phyloP scores from a whole-genome alignment of 805 yeast species.

The Scheffersomyces lignosus region DNA sequence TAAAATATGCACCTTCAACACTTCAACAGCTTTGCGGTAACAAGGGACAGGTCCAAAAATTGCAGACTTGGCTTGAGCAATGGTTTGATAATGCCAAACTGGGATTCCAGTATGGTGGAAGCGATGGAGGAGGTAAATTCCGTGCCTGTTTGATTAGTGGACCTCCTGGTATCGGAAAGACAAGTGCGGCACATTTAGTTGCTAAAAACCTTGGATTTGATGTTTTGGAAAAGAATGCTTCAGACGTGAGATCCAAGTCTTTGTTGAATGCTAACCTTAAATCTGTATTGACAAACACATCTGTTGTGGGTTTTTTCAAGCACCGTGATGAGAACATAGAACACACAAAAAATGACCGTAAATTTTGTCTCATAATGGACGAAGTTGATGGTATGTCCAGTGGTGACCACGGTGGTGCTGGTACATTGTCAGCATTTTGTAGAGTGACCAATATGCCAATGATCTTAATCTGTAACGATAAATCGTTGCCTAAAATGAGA shows the following conservation, averaged over 20 bases:
- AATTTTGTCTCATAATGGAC: constrained; percentile 89
- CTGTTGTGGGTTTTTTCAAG: constrained; percentile 75
- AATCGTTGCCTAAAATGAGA: constrained; percentile 90
- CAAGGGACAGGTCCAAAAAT: constrained; percentile 66
- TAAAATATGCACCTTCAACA: constrained; percentile 82
- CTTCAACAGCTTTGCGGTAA: constrained; percentile 87
- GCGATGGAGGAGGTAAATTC: constrained; percentile 65
- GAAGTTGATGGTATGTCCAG: constrained; percentile 99
- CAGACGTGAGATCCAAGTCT: constrained; percentile 87
- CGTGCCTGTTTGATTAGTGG: constrained; percentile 87
- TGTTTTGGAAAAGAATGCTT: constrained; percentile 75
- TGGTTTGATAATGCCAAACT: constrained; percentile 66
- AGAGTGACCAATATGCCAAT: constrained; percentile 84
- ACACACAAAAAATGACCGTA: constrained; percentile 43
- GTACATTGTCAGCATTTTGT: constrained; percentile 86
- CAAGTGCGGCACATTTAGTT: constrained; percentile 76
- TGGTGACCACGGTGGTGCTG: constrained; percentile 99
- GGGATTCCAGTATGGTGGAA: constrained; percentile 57
- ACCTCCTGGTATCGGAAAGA: constrained; percentile 85
- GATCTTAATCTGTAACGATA: constrained; percentile 91
- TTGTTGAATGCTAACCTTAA: constrained; percentile 68
- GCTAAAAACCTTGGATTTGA: constrained; percentile 72
- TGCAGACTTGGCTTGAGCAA: constrained; percentile 70
- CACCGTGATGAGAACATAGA: constrained; percentile 29
- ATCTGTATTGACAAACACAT: constrained; percentile 74